These are phyloP conservation scores for Gloeostereum incarnatum DNA, from an alignment of 768 basidiomycete species.

Conservation along the genomic window DNA sequence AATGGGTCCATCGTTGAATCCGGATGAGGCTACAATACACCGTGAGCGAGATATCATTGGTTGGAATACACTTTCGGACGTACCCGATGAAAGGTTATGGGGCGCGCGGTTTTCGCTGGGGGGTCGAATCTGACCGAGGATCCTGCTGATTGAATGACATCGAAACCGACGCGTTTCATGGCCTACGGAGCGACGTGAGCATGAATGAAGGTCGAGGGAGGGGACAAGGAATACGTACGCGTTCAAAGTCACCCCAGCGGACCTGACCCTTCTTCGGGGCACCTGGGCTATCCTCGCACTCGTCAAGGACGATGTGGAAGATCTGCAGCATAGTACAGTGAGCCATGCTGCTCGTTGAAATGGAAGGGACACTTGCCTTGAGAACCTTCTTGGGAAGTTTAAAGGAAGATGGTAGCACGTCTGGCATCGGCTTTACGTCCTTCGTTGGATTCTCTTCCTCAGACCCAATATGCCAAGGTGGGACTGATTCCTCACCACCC, in stretches of 20 bases:
- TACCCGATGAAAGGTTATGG: conserved; percentile 12
- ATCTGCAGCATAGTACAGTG: no score
- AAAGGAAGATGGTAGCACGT: conserved; percentile 8
- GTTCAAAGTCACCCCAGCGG: conserved; percentile 13
- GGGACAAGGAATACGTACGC: conserved; percentile 1
- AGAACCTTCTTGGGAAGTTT: conserved; percentile 11
- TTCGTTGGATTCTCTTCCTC: no score
- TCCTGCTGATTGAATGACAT: conserved; percentile 10
- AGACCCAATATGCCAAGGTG: no score
- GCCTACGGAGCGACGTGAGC: conserved; percentile 3
- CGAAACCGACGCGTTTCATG: conserved; percentile 12
- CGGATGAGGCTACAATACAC: conserved; percentile 9
- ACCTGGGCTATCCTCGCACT: conserved; percentile 4
- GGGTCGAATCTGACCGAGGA: conserved; percentile 13
- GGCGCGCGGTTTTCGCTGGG: conserved; percentile 9
- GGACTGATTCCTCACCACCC: no score
- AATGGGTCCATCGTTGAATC: conserved; percentile 10
- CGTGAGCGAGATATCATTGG: not conserved
- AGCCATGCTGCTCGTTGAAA: not conserved
- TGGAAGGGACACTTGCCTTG: conserved; percentile 5
- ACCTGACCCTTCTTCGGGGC: conserved; percentile 10
- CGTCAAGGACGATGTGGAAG: conserved; percentile 10
- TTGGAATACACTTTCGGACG: not conserved
- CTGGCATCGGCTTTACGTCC: no score
- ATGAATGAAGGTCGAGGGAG: not conserved